phyloP scores from a whole-genome alignment of 495 filamentous ascomycete species.

The Penicillium steckii region DNA sequence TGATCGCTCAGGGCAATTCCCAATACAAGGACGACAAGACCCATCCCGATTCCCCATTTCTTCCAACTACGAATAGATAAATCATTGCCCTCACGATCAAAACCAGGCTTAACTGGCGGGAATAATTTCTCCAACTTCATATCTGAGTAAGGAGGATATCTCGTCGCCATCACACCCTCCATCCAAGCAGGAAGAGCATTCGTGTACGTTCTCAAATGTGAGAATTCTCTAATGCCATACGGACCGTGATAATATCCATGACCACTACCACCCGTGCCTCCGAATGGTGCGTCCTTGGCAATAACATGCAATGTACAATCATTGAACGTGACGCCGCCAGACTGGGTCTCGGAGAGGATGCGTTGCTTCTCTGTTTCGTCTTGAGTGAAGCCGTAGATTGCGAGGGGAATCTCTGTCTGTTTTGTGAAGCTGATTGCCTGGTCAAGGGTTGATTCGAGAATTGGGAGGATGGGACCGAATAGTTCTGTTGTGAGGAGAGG shows the following conservation, averaged over 20 bases:
- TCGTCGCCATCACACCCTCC: slow-evolving; percentile 60
- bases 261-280: slow-evolving; percentile 77
- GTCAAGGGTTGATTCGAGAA: slow-evolving; percentile 67
- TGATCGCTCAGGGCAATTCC: neutral
- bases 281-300: slow-evolving; percentile 69
- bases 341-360: slow-evolving; percentile 58
- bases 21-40: slow-evolving; percentile 10
- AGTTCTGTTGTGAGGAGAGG: slow-evolving; percentile 73
- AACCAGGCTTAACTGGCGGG: slow-evolving; percentile 60
- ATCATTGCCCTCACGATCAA: slow-evolving; percentile 64
- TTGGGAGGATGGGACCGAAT: slow-evolving; percentile 80
- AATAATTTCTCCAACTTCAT: slow-evolving; percentile 55
- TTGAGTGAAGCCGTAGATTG: slow-evolving; percentile 74
- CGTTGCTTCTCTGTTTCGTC: slow-evolving; percentile 60
- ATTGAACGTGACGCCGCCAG: slow-evolving; percentile 74
- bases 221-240: slow-evolving; percentile 76
- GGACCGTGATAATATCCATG: slow-evolving; percentile 74
- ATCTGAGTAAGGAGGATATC: slow-evolving; percentile 67
- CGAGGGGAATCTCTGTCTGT: slow-evolving; percentile 60
- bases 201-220: slow-evolving; percentile 56
- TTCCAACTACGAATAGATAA: neutral
- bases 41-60: slow-evolving; percentile 17
- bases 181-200: slow-evolving; percentile 42
- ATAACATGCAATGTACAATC: slow-evolving; percentile 67
- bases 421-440: slow-evolving; percentile 69